These are phyloP conservation scores for Phytophthora melonis DNA, from an alignment of 352 stramenopile species.

Conservation along the genomic window DNA sequence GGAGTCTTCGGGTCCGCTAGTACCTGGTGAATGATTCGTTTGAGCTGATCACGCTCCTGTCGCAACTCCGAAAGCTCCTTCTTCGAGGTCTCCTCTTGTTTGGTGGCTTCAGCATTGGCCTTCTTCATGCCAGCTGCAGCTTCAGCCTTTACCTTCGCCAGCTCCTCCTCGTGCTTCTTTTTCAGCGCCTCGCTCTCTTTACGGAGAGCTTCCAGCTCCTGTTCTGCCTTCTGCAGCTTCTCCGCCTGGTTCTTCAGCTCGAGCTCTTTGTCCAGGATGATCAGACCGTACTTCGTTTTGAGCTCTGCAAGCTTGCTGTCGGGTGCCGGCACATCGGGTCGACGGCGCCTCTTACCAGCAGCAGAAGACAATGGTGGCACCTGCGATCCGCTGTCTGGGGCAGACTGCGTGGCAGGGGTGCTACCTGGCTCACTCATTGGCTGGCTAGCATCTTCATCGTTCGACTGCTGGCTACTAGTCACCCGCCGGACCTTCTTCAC, in stretches of 20 bases:
- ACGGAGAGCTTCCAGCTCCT: conserved; percentile 11
- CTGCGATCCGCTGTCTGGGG: background rate
- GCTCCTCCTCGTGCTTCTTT: conserved; percentile 24
- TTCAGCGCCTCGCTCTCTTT: conserved; percentile 20
- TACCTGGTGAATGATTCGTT: conserved; percentile 18
- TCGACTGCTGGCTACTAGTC: conserved; percentile 14
- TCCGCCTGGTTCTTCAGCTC: background rate
- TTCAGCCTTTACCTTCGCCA: conserved; percentile 18
- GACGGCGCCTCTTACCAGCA: conserved; percentile 29
- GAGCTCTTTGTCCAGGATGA: background rate
- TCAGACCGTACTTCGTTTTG: background rate
- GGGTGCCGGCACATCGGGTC: conserved; percentile 2
- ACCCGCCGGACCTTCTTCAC: conserved; percentile 29
- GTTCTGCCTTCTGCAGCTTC: conserved; percentile 1
- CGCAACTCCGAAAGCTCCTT: conserved; percentile 15
- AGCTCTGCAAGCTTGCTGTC: conserved; percentile 23
- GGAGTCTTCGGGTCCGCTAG: conserved; percentile 19
- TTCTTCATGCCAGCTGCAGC: conserved; percentile 16
- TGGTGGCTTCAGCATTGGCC: conserved; percentile 15
- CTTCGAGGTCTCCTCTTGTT: conserved; percentile 5
- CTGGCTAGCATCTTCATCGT: conserved; percentile 15
- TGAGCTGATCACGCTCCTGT: conserved; percentile 21
- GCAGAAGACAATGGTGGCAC: background rate
- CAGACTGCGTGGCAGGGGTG: conserved; percentile 5
- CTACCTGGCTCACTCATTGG: conserved; percentile 11